phyloP scores from a whole-genome alignment of 345 rosid genomes.

The Eucalyptus globulus region DNA sequence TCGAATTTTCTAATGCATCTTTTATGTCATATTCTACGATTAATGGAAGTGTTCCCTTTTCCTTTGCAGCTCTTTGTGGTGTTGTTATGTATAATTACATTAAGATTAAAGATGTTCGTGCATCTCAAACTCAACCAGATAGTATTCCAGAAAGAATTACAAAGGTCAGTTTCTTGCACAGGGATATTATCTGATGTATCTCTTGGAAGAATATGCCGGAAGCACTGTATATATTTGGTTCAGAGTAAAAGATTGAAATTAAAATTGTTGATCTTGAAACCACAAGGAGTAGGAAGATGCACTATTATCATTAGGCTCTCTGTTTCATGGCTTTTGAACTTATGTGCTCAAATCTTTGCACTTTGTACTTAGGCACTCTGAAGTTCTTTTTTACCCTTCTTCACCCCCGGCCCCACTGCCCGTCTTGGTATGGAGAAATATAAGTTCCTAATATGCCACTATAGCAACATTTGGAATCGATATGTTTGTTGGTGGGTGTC shows the following conservation, averaged over 20 bases:
- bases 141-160: slow-evolving; percentile 56
- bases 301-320: background rate
- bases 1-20: background rate
- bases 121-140: slow-evolving; percentile 48
- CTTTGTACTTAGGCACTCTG: background rate
- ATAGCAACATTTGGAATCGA: background rate
- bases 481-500: background rate
- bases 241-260: background rate
- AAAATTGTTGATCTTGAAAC: background rate
- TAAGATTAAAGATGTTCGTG: slow-evolving; percentile 69
- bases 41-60: background rate
- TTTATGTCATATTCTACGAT: background rate
- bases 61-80: slow-evolving; percentile 71
- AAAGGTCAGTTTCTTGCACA: slow-evolving; percentile 38
- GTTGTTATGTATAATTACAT: slow-evolving; percentile 93
- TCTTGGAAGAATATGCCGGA: background rate
- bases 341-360: background rate
- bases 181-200: background rate
- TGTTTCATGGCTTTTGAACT: background rate
- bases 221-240: background rate
- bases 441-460: background rate
- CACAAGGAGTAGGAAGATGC: background rate
- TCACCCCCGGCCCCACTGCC: background rate
- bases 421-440: background rate
- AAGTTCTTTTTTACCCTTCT: background rate